Evolutionary conservation across 345 rosid species (phyloP).

Genomic region (Orychophragmus violaceus): DNA sequence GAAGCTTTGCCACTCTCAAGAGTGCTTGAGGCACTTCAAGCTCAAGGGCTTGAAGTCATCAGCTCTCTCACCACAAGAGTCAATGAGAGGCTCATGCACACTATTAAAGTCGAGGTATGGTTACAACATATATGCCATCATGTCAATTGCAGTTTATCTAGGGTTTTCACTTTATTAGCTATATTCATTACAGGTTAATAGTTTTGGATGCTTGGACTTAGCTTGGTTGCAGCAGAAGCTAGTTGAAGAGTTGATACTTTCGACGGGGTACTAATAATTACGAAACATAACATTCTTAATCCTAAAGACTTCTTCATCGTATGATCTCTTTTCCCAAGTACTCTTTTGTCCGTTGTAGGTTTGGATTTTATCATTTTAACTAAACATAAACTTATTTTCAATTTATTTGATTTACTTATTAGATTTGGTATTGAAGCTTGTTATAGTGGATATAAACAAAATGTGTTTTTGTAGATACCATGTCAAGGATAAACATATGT

Average conservation of each 20-base stretch:
- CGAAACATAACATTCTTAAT: neutral
- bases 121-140: constrained; percentile 3
- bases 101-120: constrained; percentile 43
- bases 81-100: constrained; percentile 36
- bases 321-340: neutral
- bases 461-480: neutral
- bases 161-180: constrained; percentile 1
- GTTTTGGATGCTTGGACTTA: constrained; percentile 32
- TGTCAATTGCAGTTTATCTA: neutral
- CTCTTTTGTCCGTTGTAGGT: constrained; percentile 11
- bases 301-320: constrained; percentile 11
- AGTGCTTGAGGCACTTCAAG: constrained; percentile 35
- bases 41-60: constrained; percentile 36
- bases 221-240: constrained; percentile 40
- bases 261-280: neutral
- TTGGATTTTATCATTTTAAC: too few relatives aligned
- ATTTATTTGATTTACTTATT: too few relatives aligned
- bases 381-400: too few relatives aligned
- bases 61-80: constrained; percentile 36
- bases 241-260: constrained; percentile 29
- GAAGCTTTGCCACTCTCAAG: constrained; percentile 36
- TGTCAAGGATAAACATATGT: neutral
- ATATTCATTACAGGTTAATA: constrained; percentile 36
- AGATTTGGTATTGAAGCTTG: neutral
- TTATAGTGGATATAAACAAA: neutral